These are phyloP conservation scores for Eucalyptus cloeziana DNA, from an alignment of 345 rosid genomes.

Conservation along the genomic window DNA sequence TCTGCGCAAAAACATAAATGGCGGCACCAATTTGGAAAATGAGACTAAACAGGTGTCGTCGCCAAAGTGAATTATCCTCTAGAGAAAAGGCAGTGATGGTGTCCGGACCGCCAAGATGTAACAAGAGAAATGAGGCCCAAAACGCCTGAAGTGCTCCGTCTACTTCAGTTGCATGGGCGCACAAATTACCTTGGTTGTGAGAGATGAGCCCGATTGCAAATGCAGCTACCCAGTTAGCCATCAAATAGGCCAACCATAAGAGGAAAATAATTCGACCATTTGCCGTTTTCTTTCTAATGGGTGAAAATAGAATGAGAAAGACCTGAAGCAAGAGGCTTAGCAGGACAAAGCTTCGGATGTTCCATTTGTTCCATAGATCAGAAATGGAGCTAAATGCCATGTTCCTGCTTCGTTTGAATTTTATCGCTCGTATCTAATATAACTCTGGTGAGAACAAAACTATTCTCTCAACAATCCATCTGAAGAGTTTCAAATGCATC, in stretches of 20 bases:
- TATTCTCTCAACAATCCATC: too few relatives aligned
- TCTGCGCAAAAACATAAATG: fast-evolving
- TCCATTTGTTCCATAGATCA: not conserved
- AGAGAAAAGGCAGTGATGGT: not conserved
- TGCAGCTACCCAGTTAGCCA: not conserved
- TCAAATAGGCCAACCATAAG: not conserved
- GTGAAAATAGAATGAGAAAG: not conserved
- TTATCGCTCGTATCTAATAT: not conserved
- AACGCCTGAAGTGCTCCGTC: not conserved
- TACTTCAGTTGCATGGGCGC: fast-evolving
- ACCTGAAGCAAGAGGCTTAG: not conserved
- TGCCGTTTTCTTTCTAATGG: not conserved
- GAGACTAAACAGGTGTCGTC: not conserved
- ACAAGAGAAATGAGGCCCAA: not conserved
- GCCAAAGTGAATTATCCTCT: not conserved
- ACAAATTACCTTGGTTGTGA: not conserved
- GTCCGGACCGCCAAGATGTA: not conserved
- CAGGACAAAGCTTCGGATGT: fast-evolving
- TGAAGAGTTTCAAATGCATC: fast-evolving
- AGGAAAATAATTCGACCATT: not conserved
- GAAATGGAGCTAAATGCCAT: not conserved
- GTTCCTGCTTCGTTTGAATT: not conserved
- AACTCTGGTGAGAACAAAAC: too few relatives aligned
- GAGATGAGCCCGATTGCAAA: not conserved
- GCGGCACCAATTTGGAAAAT: fast-evolving